Base-by-base conservation (phyloP, 1,284 basidiomycete species). In the Meripilus lineatus region DNA sequence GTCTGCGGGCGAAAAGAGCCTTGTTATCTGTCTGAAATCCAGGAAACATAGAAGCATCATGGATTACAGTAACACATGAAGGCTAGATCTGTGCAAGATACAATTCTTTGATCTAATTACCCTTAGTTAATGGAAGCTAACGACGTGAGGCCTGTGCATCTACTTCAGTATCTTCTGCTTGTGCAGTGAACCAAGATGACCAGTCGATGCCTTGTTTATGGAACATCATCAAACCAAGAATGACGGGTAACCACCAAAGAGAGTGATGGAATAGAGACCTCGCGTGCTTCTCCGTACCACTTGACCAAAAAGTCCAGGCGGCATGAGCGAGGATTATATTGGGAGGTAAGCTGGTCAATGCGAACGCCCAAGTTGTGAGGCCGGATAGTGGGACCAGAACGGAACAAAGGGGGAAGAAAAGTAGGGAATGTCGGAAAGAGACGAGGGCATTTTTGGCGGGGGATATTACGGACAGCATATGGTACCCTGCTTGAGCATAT, bases 401-500 rank as follows among this genome's bases (percentile, higher is more conserved):
- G 13, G 85, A 85, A 54, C 84, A 92, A 46, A 93, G 75, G 7
- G 88, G 84, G n/a, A 91, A 60, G 37, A 96, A 75, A 14, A 92
- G 72, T 14, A 87, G 50, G 0, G 92, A 75, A 64, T 99, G 92
- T 8, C 96, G 79, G 17, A 98, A 69, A 17, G 87, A 78, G 33
- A 98, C 94, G 37, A 89, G 71, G 0, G 91, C 79, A 61, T 98
- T 99, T 55, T 90, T 81, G 10, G 67, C 59, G 1, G 95, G 92
- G 34, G 84, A 74, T 36, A 90, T 69, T 44, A 93, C 88, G 20
- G 85, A 81, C 28, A 98, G 81, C 96, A 99, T 99, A 32, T 79
- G 78, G 62, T 96, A 99, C 14, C 94, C 95, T 4, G 89, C 92
- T 57, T 92, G 81, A 0, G 95, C 92, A 66, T 99, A 99, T 25